These are phyloP conservation scores for Curvularia hawaiiensis DNA, from an alignment of 2,329 filamentous ascomycete genomes.

Conservation along the genomic window DNA sequence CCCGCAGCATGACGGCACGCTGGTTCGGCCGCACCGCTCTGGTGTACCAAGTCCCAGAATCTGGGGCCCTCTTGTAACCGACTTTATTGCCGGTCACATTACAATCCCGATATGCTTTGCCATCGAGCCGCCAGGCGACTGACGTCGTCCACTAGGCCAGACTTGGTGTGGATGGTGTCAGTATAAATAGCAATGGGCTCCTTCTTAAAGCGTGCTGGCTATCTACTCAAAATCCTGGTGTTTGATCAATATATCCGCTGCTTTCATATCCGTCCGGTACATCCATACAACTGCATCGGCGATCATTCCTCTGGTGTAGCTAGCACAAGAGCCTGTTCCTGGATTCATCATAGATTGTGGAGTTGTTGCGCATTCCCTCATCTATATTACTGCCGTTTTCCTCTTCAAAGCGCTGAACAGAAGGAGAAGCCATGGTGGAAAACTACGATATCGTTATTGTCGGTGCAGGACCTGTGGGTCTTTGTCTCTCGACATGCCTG, in stretches of 20 bases:
- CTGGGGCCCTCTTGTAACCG: conserved; percentile 26
- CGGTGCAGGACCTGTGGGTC: conserved; percentile 85
- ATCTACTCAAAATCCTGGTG: conserved; percentile 1
- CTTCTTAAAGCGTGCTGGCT: conserved; percentile 20
- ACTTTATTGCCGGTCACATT: conserved; percentile 29
- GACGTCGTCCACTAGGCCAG: conserved; percentile 22
- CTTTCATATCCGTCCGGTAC: neutral
- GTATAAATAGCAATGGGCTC: neutral
- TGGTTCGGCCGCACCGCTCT: conserved; percentile 17
- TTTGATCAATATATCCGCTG: neutral
- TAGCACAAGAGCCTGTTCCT: conserved; percentile 7
- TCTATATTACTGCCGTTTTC: neutral
- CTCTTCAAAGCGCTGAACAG: neutral
- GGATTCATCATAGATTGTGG: conserved; percentile 7
- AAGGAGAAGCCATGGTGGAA: conserved; percentile 38
- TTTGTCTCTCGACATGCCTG: conserved; percentile 85
- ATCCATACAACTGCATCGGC: neutral
- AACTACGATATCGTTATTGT: conserved; percentile 78
- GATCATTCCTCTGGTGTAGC: neutral
- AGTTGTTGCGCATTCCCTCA: conserved; percentile 6
- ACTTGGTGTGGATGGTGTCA: conserved; percentile 17
- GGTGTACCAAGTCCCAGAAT: conserved; percentile 11
- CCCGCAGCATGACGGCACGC: conserved; percentile 38
- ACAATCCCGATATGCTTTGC: conserved; percentile 32
- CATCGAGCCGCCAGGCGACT: conserved; percentile 18